These are phyloP conservation scores for Balakata baccata DNA, from an alignment of 345 rosid genomes.

Conservation along the genomic window DNA sequence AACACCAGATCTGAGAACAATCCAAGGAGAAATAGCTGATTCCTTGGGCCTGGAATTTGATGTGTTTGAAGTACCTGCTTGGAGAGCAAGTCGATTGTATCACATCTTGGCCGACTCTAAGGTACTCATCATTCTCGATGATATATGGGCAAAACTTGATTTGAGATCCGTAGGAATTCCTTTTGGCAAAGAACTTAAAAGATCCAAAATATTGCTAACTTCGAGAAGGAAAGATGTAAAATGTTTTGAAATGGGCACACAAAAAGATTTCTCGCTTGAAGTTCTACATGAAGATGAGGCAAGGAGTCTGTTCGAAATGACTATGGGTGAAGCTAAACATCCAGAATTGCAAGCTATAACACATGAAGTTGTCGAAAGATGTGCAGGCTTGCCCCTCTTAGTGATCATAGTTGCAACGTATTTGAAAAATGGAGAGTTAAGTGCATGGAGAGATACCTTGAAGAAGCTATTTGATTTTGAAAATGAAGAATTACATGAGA, in stretches of 20 bases:
- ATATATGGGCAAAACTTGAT: too few relatives aligned
- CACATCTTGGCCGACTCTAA: background rate
- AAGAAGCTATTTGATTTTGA: background rate
- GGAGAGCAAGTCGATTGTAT: constrained; percentile 2
- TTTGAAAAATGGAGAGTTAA: background rate
- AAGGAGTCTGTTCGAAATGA: constrained; percentile 23
- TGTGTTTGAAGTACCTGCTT: background rate
- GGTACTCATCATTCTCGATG: too few relatives aligned
- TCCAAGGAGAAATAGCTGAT: background rate
- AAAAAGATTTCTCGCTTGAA: background rate
- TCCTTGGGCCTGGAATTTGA: background rate
- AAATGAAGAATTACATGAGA: too few relatives aligned
- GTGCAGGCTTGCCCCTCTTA: constrained; percentile 34
- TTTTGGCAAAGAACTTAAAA: too few relatives aligned
- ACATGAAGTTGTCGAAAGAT: constrained; percentile 5
- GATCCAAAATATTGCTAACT: background rate
- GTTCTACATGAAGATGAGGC: constrained; percentile 17
- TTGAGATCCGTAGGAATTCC: too few relatives aligned
- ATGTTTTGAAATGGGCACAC: constrained; percentile 1
- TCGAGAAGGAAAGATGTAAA: constrained; percentile 5
- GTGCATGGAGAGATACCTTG: constrained; percentile 30
- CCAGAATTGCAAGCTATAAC: constrained; percentile 7
- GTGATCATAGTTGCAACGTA: constrained; percentile 17
- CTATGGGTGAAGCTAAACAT: constrained; percentile 5
- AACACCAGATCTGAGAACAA: background rate